Conservation (phyloP, 208 protist species). For the Trypanosoma mega region DNA sequence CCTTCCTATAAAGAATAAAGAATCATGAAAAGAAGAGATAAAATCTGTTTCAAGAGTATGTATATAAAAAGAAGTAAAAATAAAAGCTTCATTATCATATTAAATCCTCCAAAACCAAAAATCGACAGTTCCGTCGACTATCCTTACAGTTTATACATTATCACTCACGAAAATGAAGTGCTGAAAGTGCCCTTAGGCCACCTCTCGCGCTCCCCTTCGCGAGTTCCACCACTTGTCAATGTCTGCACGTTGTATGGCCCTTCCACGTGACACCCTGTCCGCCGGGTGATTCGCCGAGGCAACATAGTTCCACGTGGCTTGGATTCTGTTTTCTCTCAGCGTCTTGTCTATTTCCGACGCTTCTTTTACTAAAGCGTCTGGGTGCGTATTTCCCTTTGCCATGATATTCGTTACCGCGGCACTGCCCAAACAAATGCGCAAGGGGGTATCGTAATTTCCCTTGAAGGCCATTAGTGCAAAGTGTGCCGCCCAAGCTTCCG, state of each 20-base stretch:
- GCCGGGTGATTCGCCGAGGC: background rate
- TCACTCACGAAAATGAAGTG: background rate
- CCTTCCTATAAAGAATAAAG: too few species aligned
- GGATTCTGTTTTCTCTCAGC: background rate
- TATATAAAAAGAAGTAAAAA: too few species aligned
- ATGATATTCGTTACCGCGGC: slow-evolving; percentile 8
- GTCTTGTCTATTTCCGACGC: background rate
- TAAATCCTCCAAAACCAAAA: too few species aligned
- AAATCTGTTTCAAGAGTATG: too few species aligned
- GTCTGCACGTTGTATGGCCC: background rate
- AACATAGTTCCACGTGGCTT: background rate
- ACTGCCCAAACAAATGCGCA: slow-evolving; percentile 6
- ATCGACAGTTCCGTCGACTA: too few species aligned
- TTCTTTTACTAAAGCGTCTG: background rate
- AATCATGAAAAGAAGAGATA: too few species aligned
- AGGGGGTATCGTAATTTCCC: background rate
- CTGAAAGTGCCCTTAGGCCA: background rate
- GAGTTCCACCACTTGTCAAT: background rate
- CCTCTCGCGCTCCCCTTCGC: background rate
- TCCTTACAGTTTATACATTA: too few species aligned
- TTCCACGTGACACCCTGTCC: background rate
- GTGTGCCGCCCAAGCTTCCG: background rate
- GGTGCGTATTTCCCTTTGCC: slow-evolving; percentile 5
- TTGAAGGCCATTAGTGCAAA: background rate
- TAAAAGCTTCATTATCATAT: too few species aligned